phyloP scores from a whole-genome alignment of 306 rosid genomes.

The Prunus mume region DNA sequence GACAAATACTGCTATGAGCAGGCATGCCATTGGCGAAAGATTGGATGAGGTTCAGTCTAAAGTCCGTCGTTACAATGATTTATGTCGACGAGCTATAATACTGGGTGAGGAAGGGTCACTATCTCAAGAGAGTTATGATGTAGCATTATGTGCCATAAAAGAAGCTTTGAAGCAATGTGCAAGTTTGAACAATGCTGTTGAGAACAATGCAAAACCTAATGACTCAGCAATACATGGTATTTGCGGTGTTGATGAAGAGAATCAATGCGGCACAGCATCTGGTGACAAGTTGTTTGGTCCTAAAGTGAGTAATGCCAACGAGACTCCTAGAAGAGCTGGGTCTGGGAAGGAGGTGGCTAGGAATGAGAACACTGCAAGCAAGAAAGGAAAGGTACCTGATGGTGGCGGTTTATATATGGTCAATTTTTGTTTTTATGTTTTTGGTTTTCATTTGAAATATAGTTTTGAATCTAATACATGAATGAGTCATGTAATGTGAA shows the following conservation, averaged over 20 bases:
- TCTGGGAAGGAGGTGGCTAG: conserved; percentile 12
- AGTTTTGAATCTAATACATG: background rate
- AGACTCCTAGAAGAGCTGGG: conserved; percentile 16
- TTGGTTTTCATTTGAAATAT: too few species aligned
- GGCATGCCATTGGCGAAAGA: conserved; percentile 22
- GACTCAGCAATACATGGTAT: background rate
- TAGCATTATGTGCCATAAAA: conserved; percentile 25
- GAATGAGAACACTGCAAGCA: conserved; percentile 9
- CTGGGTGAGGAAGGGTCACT: conserved; percentile 33
- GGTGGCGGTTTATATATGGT: background rate
- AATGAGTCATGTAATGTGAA: background rate
- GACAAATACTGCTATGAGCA: conserved; percentile 28
- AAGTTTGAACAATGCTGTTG: conserved; percentile 11
- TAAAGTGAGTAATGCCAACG: conserved; percentile 9
- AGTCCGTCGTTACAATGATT: conserved; percentile 21
- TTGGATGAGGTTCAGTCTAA: conserved; percentile 22
- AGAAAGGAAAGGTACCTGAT: conserved; percentile 23
- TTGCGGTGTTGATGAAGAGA: conserved; percentile 17
- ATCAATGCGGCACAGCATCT: conserved; percentile 17
- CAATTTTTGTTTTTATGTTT: background rate
- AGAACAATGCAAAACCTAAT: conserved; percentile 19
- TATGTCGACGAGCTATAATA: conserved; percentile 29
- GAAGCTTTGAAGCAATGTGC: conserved; percentile 30
- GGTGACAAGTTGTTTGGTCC: conserved; percentile 11
- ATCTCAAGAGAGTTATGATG: conserved; percentile 27